Percentiles rank a stretch among this genome's conserved stretches.
phyloP scores from a whole-genome alignment of 2,329 filamentous ascomycete species.

The Botrytis galanthina region DNA sequence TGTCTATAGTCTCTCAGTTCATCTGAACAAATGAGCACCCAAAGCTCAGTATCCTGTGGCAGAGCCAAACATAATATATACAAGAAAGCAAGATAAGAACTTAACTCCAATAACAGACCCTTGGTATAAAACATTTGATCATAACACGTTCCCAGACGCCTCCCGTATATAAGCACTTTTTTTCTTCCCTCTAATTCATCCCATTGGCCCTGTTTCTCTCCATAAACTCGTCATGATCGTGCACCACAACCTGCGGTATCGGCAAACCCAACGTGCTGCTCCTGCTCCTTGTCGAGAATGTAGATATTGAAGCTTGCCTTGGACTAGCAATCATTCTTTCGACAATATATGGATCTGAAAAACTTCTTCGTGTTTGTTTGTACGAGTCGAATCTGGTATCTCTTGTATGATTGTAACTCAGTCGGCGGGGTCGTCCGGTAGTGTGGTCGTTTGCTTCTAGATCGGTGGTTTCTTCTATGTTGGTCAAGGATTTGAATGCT shows the following conservation, averaged over 20 bases:
- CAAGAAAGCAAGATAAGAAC: not conserved
- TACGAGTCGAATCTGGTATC: conserved; percentile 30
- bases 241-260: conserved; percentile 26
- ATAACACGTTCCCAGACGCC: not conserved
- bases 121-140: not conserved
- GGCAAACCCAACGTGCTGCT: conserved; percentile 12
- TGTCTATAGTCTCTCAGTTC: not conserved
- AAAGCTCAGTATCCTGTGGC: not conserved
- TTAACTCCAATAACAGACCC: not conserved
- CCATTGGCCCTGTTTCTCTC: conserved; percentile 18
- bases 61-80: not conserved
- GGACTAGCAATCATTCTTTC: not conserved
- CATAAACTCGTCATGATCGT: conserved; percentile 31
- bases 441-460: not conserved
- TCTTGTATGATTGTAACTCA: conserved; percentile 29
- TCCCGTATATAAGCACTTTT: not conserved
- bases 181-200: not conserved
- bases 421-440: not conserved
- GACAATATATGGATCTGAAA: conserved; percentile 9
- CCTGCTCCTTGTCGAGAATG: not conserved
- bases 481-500: conserved; percentile 19
- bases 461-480: conserved; percentile 13
- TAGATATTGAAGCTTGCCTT: not conserved
- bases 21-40: not conserved
- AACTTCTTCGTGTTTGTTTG: conserved; percentile 19